These are phyloP conservation scores for sorghum (Sorghum bicolor) DNA, from an alignment of 176 grass and related monocot species.

Conservation along the genomic window Sorghum_bicolor_NCBIv3 NC_012873.2:5324001-5324500, in stretches of 20 bases:
- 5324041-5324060: neutral
- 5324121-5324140: neutral
- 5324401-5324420: neutral
- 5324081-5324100: neutral
- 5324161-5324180: neutral
- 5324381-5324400: neutral
- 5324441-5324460: neutral
- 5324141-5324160: neutral
- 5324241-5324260: neutral
- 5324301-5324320: neutral
- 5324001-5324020: neutral
- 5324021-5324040: neutral
- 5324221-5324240: neutral
- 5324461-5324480: slow-evolving; percentile 18
- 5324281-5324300: neutral
- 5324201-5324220: neutral
- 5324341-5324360: neutral
- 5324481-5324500: slow-evolving; percentile 17
- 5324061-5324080: neutral
- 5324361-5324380: neutral
- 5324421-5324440: neutral
- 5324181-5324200: no score
- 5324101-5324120: slow-evolving; percentile 14
- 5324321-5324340: neutral
- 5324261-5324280: neutral